Percentiles rank a stretch among this genome's conserved stretches.
Evolutionary conservation across 768 basidiomycete species (phyloP).

Genomic region (Suillus bovinus): DNA sequence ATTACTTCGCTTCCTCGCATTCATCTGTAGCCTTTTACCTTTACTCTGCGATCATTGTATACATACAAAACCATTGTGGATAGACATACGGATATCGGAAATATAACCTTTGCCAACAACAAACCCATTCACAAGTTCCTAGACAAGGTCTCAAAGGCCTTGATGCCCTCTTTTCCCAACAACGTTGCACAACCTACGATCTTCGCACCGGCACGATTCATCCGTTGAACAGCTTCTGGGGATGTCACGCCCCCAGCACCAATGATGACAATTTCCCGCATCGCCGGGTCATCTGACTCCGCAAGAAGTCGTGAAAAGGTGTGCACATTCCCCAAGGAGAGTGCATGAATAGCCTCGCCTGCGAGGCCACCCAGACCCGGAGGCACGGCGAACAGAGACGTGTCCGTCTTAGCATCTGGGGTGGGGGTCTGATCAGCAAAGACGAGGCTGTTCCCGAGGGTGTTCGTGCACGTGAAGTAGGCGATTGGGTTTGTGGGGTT

Average conservation of each 20-base stretch:
- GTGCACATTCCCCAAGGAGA: slow-evolving; percentile 78
- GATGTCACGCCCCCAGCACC: slow-evolving; percentile 84
- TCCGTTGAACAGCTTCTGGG: slow-evolving; percentile 57
- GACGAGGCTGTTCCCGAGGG: slow-evolving; percentile 68
- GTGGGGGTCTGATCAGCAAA: slow-evolving; percentile 56
- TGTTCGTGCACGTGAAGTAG: slow-evolving; percentile 82
- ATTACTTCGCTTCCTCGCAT: slow-evolving; percentile 25
- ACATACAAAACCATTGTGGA: background rate
- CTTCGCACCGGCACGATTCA: slow-evolving; percentile 73
- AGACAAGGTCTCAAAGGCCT: slow-evolving; percentile 49
- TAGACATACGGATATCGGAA: background rate
- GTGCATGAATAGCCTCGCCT: slow-evolving; percentile 72
- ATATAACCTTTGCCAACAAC: background rate
- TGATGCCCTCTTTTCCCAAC: slow-evolving; percentile 53
- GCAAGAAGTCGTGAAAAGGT: slow-evolving; percentile 56
- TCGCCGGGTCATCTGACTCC: slow-evolving; percentile 37
- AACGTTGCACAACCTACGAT: slow-evolving; percentile 67
- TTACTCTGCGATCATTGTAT: slow-evolving; percentile 1
- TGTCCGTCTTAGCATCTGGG: slow-evolving; percentile 14
- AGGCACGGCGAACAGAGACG: slow-evolving; percentile 55
- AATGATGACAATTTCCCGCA: slow-evolving; percentile 58
- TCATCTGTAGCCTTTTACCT: slow-evolving; percentile 24
- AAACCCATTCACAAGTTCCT: background rate
- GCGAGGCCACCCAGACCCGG: slow-evolving; percentile 70
- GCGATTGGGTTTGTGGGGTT: slow-evolving; percentile 51